Evolutionary conservation across 257 asterid species (phyloP).

Genomic region (Solanum tarapatanum): DNA sequence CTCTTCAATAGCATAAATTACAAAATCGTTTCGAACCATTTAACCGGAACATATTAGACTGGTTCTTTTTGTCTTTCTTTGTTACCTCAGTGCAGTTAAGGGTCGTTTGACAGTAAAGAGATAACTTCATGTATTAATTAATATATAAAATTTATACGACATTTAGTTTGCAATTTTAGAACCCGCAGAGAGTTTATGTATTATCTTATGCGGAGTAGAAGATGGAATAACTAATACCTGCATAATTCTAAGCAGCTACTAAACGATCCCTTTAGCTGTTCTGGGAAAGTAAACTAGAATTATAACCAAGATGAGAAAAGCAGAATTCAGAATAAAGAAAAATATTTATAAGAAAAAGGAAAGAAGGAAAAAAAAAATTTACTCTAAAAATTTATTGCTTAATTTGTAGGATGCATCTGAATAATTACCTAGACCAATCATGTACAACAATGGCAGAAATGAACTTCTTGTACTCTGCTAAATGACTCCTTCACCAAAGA

Average conservation of each 20-base stretch:
- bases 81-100: no score
- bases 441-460: background rate
- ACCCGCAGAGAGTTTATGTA: background rate
- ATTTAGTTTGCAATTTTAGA: background rate
- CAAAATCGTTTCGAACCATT: no score
- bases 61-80: background rate
- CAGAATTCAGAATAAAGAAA: background rate
- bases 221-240: no score
- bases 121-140: background rate
- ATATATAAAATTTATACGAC: no score
- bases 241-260: background rate
- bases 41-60: no score
- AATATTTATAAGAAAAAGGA: background rate
- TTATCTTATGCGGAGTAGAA: background rate
- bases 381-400: background rate
- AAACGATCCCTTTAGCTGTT: background rate
- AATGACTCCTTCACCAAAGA: background rate
- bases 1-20: background rate
- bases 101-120: background rate
- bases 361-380: background rate
- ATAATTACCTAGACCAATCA: background rate
- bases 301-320: background rate
- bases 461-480: background rate
- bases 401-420: background rate
- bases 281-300: background rate